These are phyloP conservation scores for Mycena olivaceomarginata DNA, from an alignment of 768 basidiomycete species.

Conservation along the genomic window DNA sequence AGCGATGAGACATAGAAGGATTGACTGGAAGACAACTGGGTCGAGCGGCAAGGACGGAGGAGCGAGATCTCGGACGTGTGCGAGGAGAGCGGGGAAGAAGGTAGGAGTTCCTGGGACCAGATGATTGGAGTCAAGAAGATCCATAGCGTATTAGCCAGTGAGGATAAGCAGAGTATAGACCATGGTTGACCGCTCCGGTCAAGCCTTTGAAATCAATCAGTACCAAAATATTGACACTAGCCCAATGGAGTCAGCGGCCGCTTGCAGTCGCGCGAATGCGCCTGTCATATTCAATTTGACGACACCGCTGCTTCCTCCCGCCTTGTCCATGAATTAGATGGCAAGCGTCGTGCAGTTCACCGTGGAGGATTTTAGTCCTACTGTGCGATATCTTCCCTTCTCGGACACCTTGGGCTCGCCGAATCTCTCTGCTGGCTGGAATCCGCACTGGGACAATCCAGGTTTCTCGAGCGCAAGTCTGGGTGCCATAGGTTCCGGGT, in stretches of 20 bases:
- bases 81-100: conserved; percentile 71
- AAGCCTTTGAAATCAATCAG: not conserved
- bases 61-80: conserved; percentile 64
- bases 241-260: conserved; percentile 7
- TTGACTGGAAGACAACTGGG: conserved; percentile 76
- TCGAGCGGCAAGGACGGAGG: conserved; percentile 72
- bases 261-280: not conserved
- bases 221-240: no score
- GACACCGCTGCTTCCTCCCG: not conserved
- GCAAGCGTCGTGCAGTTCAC: conserved; percentile 60
- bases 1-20: conserved; percentile 79
- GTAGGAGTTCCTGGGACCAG: conserved; percentile 64
- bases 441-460: conserved; percentile 73
- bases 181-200: not conserved
- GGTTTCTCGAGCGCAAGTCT: conserved; percentile 63
- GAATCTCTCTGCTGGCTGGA: conserved; percentile 78
- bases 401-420: conserved; percentile 71
- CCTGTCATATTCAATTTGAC: conserved; percentile 13
- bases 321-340: conserved; percentile 54
- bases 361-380: conserved; percentile 82
- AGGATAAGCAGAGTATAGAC: not conserved
- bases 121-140: conserved; percentile 43
- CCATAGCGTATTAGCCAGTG: not conserved
- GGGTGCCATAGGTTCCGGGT: conserved; percentile 72
- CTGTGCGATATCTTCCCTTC: conserved; percentile 77